Evolutionary conservation across 495 filamentous ascomycete genomes (phyloP), one percentile per base, ranked within the genome.

Genomic region (Podospora conica): DNA sequence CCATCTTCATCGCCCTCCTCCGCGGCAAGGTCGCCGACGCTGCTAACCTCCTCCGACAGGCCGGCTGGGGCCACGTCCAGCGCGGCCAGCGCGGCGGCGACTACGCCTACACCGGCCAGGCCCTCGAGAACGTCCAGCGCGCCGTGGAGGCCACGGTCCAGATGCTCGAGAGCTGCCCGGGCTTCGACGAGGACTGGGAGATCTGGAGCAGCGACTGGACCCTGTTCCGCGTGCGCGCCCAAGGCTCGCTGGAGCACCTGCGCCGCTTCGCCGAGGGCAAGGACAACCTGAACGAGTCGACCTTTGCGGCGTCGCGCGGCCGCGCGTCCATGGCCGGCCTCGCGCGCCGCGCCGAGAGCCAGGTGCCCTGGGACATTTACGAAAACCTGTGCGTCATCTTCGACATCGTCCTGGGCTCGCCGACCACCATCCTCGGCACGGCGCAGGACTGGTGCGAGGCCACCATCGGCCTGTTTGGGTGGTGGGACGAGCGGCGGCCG

Each of bases 401-500:
- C 71, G 86, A 86, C 18, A 86, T 92, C 40, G 76, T 95, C 9
- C 84, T 92, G 2, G 93, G 93, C 22, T 83, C 87, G 56, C 76
- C 84, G 11, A 78, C 82, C 10, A 87, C 91, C 12, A 91, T 96
- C 66, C 79, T 93, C 40, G 82, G 84, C 31, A 78, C 83, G 57
- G 81, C 91, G 10, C 83, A 90, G 69, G 91, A 95, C 74, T 97
- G 92, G 93, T 82, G 92, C 56, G 93, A 97, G 76, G 92, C 91
- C 0, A 88, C 89, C 2, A 76, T 96, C 58, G 88, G 86, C 4
- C 76, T 96, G 56, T 89, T 91, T 10, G 87, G 88, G 0, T 97
- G 93, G 93, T 96, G 92, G 91, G 87, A 92, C 74, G 90, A 93
- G 40, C 84, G 90, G 18, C 87, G 88, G 61, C 82, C 82, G 20